Conservation (phyloP, 495 filamentous ascomycete species). For the Aspergillus leporis region DNA sequence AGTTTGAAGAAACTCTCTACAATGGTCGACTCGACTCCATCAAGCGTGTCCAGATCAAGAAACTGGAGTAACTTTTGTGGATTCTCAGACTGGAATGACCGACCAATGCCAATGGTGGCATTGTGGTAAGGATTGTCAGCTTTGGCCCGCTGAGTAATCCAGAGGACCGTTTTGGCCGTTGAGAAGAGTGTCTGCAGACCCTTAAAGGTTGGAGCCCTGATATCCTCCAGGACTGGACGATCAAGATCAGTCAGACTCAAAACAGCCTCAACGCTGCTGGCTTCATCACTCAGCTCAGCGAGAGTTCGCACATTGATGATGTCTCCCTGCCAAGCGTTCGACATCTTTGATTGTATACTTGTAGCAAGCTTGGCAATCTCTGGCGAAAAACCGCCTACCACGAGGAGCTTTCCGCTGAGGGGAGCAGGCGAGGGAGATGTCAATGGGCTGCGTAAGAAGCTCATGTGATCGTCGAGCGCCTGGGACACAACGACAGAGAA, state of each 20-base stretch:
- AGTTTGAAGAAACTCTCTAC: neutral
- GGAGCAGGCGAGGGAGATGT: neutral
- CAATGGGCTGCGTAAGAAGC: conserved; percentile 19
- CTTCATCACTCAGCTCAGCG: neutral
- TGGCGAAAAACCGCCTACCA: conserved; percentile 5
- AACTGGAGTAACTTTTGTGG: neutral
- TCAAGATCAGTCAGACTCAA: conserved; percentile 3
- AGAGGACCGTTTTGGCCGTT: neutral
- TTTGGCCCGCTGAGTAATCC: neutral
- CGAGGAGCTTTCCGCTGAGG: conserved; percentile 4
- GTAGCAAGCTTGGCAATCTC: neutral
- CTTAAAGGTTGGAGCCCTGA: neutral
- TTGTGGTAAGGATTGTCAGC: neutral
- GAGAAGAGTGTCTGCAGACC: neutral
- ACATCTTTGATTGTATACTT: neutral
- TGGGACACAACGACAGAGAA: conserved; percentile 25
- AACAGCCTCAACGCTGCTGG: neutral
- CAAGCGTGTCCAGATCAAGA: conserved; percentile 1
- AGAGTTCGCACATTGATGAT: neutral
- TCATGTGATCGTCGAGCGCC: conserved; percentile 33
- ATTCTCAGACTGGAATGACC: neutral
- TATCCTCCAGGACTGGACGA: neutral
- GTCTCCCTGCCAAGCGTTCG: neutral
- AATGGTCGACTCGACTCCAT: neutral
- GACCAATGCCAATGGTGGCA: conserved; percentile 1